Conservation (phyloP, 1,139 yeast species). For the Maudiozyma humilis region DNA sequence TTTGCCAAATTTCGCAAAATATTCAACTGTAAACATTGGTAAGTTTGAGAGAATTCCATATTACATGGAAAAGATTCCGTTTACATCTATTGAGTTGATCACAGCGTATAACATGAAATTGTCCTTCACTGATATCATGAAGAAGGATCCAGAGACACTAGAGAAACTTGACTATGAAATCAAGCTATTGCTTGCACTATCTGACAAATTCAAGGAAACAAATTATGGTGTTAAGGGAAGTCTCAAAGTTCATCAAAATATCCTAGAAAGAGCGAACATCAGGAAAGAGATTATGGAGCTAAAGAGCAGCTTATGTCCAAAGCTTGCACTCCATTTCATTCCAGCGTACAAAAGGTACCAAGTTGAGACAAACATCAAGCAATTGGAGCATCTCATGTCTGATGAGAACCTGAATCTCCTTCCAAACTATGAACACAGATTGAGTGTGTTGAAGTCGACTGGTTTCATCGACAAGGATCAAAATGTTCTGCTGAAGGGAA, state of each 20-base stretch:
- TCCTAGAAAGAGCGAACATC: slow-evolving; percentile 39
- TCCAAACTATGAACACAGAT: slow-evolving; percentile 89
- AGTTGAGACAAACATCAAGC: slow-evolving; percentile 45
- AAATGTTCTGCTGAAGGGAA: slow-evolving; percentile 76
- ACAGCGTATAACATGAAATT: slow-evolving; percentile 39
- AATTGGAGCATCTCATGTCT: slow-evolving; percentile 55
- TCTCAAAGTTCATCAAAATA: slow-evolving; percentile 45
- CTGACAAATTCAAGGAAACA: slow-evolving; percentile 41
- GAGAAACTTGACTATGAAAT: slow-evolving; percentile 39
- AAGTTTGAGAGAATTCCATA: slow-evolving; percentile 32
- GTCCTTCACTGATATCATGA: slow-evolving; percentile 38
- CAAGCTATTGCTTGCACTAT: slow-evolving; percentile 35
- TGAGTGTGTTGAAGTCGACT: slow-evolving; percentile 62
- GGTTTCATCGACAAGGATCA: slow-evolving; percentile 70
- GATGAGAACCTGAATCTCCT: slow-evolving; percentile 83
- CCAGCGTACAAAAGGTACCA: slow-evolving; percentile 42
- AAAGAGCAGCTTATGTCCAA: slow-evolving; percentile 31
- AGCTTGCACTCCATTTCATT: slow-evolving; percentile 43
- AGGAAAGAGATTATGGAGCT: slow-evolving; percentile 33
- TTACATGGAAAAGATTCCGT: slow-evolving; percentile 38
- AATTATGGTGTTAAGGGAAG: slow-evolving; percentile 41
- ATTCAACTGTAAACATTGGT: slow-evolving; percentile 28
- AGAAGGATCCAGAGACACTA: slow-evolving; percentile 39
- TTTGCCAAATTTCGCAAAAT: slow-evolving; percentile 36
- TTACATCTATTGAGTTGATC: slow-evolving; percentile 43